These are phyloP conservation scores for Delphinella strobiligena DNA, from an alignment of 2,329 filamentous ascomycete species.

Conservation along the genomic window DNA sequence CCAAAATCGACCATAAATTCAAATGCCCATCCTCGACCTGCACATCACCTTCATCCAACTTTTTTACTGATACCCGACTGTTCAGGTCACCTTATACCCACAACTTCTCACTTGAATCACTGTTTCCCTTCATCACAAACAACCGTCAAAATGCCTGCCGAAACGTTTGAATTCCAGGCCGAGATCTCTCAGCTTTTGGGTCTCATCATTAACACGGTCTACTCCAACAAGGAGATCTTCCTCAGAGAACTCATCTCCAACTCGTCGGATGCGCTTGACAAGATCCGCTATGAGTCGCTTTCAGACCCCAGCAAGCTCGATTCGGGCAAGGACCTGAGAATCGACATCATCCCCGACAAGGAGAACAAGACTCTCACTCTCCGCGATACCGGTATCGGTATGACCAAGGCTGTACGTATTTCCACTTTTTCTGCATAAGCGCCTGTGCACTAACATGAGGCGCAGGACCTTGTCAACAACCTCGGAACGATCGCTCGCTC, in stretches of 20 bases:
- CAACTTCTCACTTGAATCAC: slow-evolving; percentile 4
- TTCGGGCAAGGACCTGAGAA: slow-evolving; percentile 91
- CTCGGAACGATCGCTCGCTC: slow-evolving; percentile 98
- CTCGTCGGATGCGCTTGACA: slow-evolving; percentile 97
- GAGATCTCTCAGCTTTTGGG: slow-evolving; percentile 99
- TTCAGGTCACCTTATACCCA: slow-evolving; percentile 4
- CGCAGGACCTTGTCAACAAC: slow-evolving; percentile 89
- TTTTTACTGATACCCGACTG: slow-evolving; percentile 8
- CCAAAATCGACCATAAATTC: no score
- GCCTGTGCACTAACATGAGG: slow-evolving; percentile 37
- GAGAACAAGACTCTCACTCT: slow-evolving; percentile 96
- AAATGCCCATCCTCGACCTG: not conserved
- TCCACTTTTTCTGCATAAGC: slow-evolving; percentile 18
- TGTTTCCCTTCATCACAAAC: slow-evolving; percentile 4
- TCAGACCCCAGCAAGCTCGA: slow-evolving; percentile 97
- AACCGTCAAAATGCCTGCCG: slow-evolving; percentile 56
- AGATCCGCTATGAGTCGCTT: slow-evolving; percentile 97
- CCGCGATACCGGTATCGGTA: slow-evolving; percentile 96
- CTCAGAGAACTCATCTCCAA: slow-evolving; percentile 97
- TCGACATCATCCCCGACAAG: slow-evolving; percentile 98
- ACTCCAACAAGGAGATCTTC: slow-evolving; percentile 99
- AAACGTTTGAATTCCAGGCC: slow-evolving; percentile 99
- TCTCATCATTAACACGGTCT: slow-evolving; percentile 99
- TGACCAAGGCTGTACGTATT: slow-evolving; percentile 81
- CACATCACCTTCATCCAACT: slow-evolving; percentile 2